phyloP scores from a whole-genome alignment of 768 basidiomycete species.

The Mycena sanguinolenta region DNA sequence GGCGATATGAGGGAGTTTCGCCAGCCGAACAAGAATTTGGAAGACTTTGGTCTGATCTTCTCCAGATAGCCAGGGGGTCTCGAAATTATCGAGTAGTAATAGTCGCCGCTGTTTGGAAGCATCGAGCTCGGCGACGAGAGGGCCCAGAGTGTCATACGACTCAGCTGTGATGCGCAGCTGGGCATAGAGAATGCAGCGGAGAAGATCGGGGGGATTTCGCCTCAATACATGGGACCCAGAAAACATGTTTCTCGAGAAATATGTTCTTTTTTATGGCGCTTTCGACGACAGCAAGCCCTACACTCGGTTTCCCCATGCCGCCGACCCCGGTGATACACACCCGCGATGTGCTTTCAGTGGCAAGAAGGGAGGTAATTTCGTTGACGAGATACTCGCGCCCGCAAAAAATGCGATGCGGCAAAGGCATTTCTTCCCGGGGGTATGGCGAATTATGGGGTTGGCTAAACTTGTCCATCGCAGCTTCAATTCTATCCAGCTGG shows the following conservation, averaged over 20 bases:
- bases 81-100: neutral
- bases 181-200: neutral
- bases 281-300: neutral
- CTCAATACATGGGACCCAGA: neutral
- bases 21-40: neutral
- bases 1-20: neutral
- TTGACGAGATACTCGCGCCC: neutral
- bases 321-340: neutral
- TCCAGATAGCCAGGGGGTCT: neutral
- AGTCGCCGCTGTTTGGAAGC: neutral
- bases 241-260: neutral
- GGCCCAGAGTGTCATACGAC: neutral
- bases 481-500: no score
- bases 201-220: neutral
- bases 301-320: neutral
- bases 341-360: neutral
- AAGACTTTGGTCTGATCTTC: neutral
- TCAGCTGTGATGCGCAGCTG: neutral
- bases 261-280: neutral
- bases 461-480: conserved; percentile 20
- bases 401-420: no score
- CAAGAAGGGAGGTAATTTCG: neutral
- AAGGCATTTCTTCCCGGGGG: no score
- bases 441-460: no score
- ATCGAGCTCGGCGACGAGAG: no score